Evolutionary conservation across 2,329 filamentous ascomycete genomes (phyloP), one percentile per base, ranked within the genome.

Genomic region (Clonostachys byssicola): DNA sequence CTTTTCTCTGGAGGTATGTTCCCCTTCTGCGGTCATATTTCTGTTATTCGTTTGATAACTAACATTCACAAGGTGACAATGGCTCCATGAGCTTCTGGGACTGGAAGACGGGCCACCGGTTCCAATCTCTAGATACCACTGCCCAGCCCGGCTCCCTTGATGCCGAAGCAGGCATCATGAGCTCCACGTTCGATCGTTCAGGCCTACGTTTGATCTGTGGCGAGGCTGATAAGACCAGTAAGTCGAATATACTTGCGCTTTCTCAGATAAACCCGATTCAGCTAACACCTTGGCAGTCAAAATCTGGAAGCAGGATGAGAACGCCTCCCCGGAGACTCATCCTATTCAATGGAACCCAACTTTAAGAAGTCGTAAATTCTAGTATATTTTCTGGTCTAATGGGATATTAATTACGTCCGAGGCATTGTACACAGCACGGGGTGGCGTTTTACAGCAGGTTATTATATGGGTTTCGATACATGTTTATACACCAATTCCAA

Each of bases 81-180:
- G 94, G 95, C 39, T 95, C 89, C 35, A 94, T 97, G 75, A 89
- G 84, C 55, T 99, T 99, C 74, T 99, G 92, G 88, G 95, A 99
- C 65, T 99, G 94, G 94, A 97, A 97, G 71, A 88, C 91, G 1
- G 94, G 95, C 1, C 83, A 99, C 63, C 80, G 88, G 43, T 99
- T 94, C 72, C 94, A 99, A 68, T 81, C 83, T 9, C 78, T 92
- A 12, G 92, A 99, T 56, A 95, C 89, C 5, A 89, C 89, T 8
- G 94, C 94, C 1, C 94, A 99, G 65, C 94, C 94, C 0, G 94
- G 94, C 44, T 95, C 89, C 16, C 73, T 99, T 20, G 92, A 97
- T 59, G 94, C 94, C 6, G 94, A 99, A 69, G 86, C 90, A 6
- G 95, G 95, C 46, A 83, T 99, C 56, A 96, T 99, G 86, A 89